Percentiles rank a stretch among this genome's conserved stretches.
Evolutionary conservation across 495 filamentous ascomycete species (phyloP).

Genomic region (Penicillium odoratum): DNA sequence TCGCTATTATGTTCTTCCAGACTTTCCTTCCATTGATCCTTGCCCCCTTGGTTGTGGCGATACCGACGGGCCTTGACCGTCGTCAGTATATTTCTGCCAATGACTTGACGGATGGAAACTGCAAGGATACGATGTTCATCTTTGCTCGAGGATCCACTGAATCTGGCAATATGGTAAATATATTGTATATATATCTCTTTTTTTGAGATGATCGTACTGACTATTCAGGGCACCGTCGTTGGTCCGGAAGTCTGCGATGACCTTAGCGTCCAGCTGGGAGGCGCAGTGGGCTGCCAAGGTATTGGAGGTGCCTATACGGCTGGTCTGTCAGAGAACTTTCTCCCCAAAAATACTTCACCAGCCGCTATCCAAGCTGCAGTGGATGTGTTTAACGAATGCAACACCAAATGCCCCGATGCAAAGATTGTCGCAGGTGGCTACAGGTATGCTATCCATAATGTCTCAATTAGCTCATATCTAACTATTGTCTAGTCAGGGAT

Average conservation of each 20-base stretch:
- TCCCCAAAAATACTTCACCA: conserved; percentile 26
- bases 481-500: conserved; percentile 47
- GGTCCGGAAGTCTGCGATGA: conserved; percentile 40
- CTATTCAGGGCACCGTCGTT: conserved; percentile 35
- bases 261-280: conserved; percentile 18
- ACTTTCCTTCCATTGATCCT: conserved; percentile 7
- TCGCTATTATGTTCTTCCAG: not conserved
- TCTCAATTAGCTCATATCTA: conserved; percentile 6
- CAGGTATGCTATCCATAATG: conserved; percentile 16
- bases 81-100: conserved; percentile 11
- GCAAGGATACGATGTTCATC: conserved; percentile 50
- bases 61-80: conserved; percentile 1
- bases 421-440: conserved; percentile 58
- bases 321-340: conserved; percentile 23
- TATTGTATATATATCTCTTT: not conserved
- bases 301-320: conserved; percentile 35
- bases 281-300: conserved; percentile 35
- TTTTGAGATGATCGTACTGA: not conserved
- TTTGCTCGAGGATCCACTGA: conserved; percentile 51
- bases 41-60: conserved; percentile 5
- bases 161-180: conserved; percentile 12
- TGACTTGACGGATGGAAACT: conserved; percentile 19
- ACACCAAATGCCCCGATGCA: conserved; percentile 51
- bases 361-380: conserved; percentile 42
- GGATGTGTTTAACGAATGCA: conserved; percentile 35